phyloP scores from a whole-genome alignment of 2,329 filamentous ascomycete genomes.

The Colletotrichum higginsianum region DNA sequence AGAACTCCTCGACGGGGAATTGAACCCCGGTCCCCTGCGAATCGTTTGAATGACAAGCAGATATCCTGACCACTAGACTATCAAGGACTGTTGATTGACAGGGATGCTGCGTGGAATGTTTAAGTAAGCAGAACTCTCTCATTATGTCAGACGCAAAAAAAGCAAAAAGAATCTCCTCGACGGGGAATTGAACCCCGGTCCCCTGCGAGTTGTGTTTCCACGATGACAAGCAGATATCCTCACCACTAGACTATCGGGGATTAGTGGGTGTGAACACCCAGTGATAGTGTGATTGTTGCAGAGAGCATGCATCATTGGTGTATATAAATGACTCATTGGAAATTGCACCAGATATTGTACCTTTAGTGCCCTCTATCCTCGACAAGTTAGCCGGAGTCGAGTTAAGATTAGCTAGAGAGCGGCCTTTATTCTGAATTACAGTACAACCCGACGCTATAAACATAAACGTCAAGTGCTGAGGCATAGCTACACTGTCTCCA shows the following conservation, averaged over 20 bases:
- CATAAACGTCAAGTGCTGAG: no score
- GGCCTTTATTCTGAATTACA: no score
- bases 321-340: accelerated
- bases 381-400: no score
- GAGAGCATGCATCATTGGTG: no score
- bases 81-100: no score
- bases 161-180: constrained; percentile 31
- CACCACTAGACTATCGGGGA: constrained; percentile 43
- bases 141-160: background rate
- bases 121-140: accelerated
- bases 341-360: background rate
- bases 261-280: background rate
- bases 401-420: no score
- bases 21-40: no score
- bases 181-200: constrained; percentile 43
- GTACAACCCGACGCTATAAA: no score
- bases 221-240: constrained; percentile 41
- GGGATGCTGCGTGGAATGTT: accelerated
- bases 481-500: no score
- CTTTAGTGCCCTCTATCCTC: background rate
- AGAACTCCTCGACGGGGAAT: no score
- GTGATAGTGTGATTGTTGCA: constrained; percentile 7
- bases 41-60: no score
- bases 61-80: no score
- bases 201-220: constrained; percentile 20